phyloP scores from a whole-genome alignment of 2,329 filamentous ascomycete genomes.

The Plectosphaerella plurivora region DNA sequence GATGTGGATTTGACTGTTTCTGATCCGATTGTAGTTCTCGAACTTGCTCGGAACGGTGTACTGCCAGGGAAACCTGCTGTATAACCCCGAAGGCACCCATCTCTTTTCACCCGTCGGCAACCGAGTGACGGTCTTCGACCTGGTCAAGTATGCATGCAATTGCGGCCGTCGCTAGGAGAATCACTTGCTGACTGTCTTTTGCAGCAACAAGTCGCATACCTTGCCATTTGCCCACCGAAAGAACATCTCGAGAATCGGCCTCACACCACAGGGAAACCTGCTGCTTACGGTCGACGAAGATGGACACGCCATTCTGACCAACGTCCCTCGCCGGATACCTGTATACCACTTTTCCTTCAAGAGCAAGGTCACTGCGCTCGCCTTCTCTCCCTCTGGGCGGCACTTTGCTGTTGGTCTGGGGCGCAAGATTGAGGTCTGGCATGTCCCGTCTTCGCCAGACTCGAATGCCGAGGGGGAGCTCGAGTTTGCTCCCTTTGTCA shows the following conservation, averaged over 20 bases:
- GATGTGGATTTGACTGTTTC: no score
- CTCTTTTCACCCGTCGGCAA: conserved; percentile 96
- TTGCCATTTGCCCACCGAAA: conserved; percentile 88
- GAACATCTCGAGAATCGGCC: conserved; percentile 83
- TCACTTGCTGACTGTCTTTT: background rate
- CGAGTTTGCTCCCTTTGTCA: conserved; percentile 92
- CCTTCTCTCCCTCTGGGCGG: conserved; percentile 85
- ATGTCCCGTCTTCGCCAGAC: conserved; percentile 86
- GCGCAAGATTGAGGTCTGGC: conserved; percentile 89
- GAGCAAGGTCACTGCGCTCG: conserved; percentile 72
- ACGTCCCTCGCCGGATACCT: conserved; percentile 77
- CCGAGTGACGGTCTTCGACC: conserved; percentile 89
- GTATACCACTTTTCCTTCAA: conserved; percentile 97
- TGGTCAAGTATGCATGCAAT: conserved; percentile 73
- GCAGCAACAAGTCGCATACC: conserved; percentile 80
- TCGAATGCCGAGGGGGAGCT: conserved; percentile 74
- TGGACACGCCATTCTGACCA: conserved; percentile 88
- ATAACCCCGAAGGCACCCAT: conserved; percentile 92
- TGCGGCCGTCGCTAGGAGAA: background rate
- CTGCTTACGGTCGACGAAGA: conserved; percentile 92
- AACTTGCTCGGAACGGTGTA: conserved; percentile 98
- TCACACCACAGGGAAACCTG: conserved; percentile 87
- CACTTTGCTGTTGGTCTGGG: conserved; percentile 89
- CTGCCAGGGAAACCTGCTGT: conserved; percentile 94
- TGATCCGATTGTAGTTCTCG: conserved; percentile 65